Percentiles rank a stretch among this genome's conserved stretches.
These are phyloP conservation scores for Clathrospora elynae DNA, from an alignment of 2,329 filamentous ascomycete genomes.

Conservation along the genomic window DNA sequence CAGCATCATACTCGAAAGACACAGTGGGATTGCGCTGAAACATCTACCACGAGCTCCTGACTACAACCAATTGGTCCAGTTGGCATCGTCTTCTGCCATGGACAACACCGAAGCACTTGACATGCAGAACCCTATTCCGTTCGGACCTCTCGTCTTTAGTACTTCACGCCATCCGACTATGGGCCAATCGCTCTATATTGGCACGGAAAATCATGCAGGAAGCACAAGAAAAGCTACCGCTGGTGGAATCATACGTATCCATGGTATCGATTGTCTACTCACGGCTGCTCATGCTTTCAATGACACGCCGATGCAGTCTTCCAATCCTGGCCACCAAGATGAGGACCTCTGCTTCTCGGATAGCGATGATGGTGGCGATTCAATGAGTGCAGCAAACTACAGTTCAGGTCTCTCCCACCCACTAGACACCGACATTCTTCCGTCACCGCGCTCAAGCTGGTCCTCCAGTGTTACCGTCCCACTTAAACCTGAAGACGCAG, in stretches of 20 bases:
- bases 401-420: too few species aligned
- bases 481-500: too few species aligned
- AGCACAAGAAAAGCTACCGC: too few species aligned
- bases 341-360: constrained; percentile 14
- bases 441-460: too few species aligned
- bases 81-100: constrained; percentile 4
- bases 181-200: too few species aligned
- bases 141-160: too few species aligned
- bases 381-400: constrained; percentile 10
- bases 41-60: constrained; percentile 19
- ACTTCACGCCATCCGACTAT: too few species aligned
- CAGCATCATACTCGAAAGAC: constrained; percentile 12
- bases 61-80: constrained; percentile 16
- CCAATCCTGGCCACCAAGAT: not conserved
- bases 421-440: too few species aligned
- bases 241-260: constrained; percentile 10
- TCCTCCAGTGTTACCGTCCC: too few species aligned
- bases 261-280: not conserved
- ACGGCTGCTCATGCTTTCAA: constrained; percentile 17
- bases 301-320: not conserved
- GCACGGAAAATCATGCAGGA: too few species aligned
- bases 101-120: not conserved
- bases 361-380: constrained; percentile 10
- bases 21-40: constrained; percentile 14
- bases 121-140: too few species aligned